phyloP scores from a whole-genome alignment of 352 stramenopile genomes.

The Globisporangium middletonii region DNA sequence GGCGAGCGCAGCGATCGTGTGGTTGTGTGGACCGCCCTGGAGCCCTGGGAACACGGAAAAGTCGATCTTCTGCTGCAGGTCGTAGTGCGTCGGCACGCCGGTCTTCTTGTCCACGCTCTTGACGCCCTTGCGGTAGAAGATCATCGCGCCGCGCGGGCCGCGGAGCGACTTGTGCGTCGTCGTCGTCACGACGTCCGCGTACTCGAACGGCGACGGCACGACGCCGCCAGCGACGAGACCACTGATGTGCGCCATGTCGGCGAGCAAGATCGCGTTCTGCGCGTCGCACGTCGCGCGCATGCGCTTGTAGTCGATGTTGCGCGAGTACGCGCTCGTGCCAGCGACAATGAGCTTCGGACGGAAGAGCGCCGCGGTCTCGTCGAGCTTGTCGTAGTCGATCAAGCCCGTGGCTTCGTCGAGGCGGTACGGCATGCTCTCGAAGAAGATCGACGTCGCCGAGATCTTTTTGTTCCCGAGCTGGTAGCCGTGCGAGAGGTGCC shows the following conservation, averaged over 20 bases:
- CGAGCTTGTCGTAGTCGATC: slow-evolving; percentile 99
- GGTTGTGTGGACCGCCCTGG: slow-evolving; percentile 99
- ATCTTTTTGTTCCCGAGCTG: slow-evolving; percentile 99
- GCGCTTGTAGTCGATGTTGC: slow-evolving; percentile 98
- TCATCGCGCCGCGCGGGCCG: slow-evolving; percentile 98
- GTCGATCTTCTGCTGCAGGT: slow-evolving; percentile 98
- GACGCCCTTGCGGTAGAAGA: slow-evolving; percentile 98
- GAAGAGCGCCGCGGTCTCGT: slow-evolving; percentile 91
- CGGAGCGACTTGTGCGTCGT: slow-evolving; percentile 99
- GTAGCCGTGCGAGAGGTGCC: slow-evolving; percentile 98
- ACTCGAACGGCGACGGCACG: slow-evolving; percentile 97
- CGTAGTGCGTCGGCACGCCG: slow-evolving; percentile 88
- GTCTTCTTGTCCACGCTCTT: slow-evolving; percentile 93
- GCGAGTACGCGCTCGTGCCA: slow-evolving; percentile 97
- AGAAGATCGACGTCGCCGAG: slow-evolving; percentile 97
- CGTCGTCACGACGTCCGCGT: slow-evolving; percentile 98
- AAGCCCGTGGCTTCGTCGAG: slow-evolving; percentile 94
- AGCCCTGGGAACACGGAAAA: slow-evolving; percentile 99
- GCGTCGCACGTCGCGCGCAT: slow-evolving; percentile 95
- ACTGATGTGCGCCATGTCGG: slow-evolving; percentile 99
- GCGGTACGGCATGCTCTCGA: slow-evolving; percentile 99
- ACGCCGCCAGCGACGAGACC: slow-evolving; percentile 95
- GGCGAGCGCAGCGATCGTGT: slow-evolving; percentile 98
- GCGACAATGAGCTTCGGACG: slow-evolving; percentile 98
- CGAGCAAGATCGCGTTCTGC: slow-evolving; percentile 94